Evolutionary conservation across 805 yeast species (phyloP).

Genomic region (Monosporozyma servazzii): DNA sequence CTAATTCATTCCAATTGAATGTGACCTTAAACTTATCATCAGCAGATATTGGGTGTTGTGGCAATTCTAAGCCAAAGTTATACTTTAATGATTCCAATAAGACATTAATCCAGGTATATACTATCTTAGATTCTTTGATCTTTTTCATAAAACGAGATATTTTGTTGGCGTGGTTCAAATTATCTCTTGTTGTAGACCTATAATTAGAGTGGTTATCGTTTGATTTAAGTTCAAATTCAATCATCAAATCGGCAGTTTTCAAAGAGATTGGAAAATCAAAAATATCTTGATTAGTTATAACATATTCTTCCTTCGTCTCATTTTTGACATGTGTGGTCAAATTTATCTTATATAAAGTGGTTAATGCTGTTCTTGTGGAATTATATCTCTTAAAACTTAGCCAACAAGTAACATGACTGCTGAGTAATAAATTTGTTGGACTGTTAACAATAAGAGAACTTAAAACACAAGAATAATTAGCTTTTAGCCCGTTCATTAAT

Average conservation of each 20-base stretch:
- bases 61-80: background rate
- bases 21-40: constrained; percentile 6
- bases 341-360: background rate
- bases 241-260: background rate
- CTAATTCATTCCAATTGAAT: constrained; percentile 44
- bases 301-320: background rate
- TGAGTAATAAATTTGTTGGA: constrained; percentile 9
- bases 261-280: background rate
- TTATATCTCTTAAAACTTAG: constrained; percentile 18
- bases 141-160: background rate
- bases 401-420: constrained; percentile 6
- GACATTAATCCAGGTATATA: background rate
- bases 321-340: background rate
- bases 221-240: background rate
- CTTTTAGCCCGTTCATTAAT: constrained; percentile 7
- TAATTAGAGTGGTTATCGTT: background rate
- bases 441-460: constrained; percentile 11
- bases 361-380: background rate
- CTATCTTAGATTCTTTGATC: background rate
- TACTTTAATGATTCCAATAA: background rate
- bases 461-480: constrained; percentile 10
- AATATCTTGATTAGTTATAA: background rate
- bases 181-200: background rate
- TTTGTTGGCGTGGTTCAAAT: background rate
- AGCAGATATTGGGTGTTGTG: background rate